These are phyloP conservation scores for Cyberlindnera petersonii DNA, from an alignment of 805 yeast genomes.

Conservation along the genomic window DNA sequence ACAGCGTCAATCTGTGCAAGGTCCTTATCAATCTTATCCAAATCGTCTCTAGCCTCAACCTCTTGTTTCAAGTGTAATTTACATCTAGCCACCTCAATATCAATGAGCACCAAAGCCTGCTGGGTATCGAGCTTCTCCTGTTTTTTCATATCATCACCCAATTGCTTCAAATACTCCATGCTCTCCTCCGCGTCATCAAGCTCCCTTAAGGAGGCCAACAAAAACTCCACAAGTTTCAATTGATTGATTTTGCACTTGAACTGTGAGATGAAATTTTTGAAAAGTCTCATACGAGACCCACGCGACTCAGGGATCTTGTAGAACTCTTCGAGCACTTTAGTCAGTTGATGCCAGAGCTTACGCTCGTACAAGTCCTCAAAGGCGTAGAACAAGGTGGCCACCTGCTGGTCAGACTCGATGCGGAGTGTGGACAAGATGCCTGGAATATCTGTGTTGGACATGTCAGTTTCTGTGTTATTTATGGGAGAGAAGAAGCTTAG, in stretches of 20 bases:
- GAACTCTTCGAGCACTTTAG: slow-evolving; percentile 58
- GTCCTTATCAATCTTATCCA: slow-evolving; percentile 56
- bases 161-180: slow-evolving; percentile 43
- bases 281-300: slow-evolving; percentile 60
- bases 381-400: slow-evolving; percentile 56
- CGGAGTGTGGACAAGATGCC: slow-evolving; percentile 45
- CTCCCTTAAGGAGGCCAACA: slow-evolving; percentile 50
- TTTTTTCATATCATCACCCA: slow-evolving; percentile 41
- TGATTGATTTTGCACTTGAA: slow-evolving; percentile 74
- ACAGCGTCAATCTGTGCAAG: slow-evolving; percentile 55
- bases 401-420: slow-evolving; percentile 59
- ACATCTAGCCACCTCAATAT: slow-evolving; percentile 72
- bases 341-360: slow-evolving; percentile 92
- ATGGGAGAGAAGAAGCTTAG: too few species aligned
- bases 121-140: slow-evolving; percentile 35
- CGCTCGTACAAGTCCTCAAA: slow-evolving; percentile 85
- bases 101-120: slow-evolving; percentile 56
- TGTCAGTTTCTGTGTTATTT: too few species aligned
- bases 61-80: slow-evolving; percentile 52
- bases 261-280: slow-evolving; percentile 61
- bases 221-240: slow-evolving; percentile 72
- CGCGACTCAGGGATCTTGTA: slow-evolving; percentile 51
- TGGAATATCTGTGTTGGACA: slow-evolving; percentile 19
- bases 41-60: slow-evolving; percentile 59
- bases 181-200: slow-evolving; percentile 42